Base-by-base conservation (phyloP, 371 early-diverging fungal genomes). In the Phascolomyces articulosus region DNA sequence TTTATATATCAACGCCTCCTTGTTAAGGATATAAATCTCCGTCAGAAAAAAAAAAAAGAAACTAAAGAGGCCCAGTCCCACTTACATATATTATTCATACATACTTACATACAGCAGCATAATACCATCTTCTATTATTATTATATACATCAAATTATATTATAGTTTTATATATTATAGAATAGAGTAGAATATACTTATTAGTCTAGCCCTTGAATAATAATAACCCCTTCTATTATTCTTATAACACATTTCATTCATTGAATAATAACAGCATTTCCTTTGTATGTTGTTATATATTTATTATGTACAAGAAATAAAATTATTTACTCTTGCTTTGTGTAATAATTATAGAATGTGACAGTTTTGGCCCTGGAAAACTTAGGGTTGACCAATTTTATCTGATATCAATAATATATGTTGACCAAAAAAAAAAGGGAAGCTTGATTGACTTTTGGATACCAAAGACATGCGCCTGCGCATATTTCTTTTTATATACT, bases 1-100 rank as follows among this genome's bases (percentile, higher is more conserved):
- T 51, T 44, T n/a, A n/a, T n/a, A n/a, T n/a, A n/a, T n/a, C n/a
- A n/a, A 44, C 51, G 26, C 26, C 51, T 51, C 51, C 51, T n/a
- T 51, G 51, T 51, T 13, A 44, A 44, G 16, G 16, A 44, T 9
- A 1, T 13, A 20, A 51, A 51, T 51, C 51, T 51, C 51, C 51
- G 51, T 24, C 51, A 51, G 21, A 24, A 51, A 24, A 51, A 24
- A 51, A 51, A 44, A 44, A 44, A 15, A 11, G 4, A 41, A 41
- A 41, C 18, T 15, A 6, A 41, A 41, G 44, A 44, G 34, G 7
- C 44, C 44, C 8, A 44, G 16, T 3, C 2, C 11, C 11, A 34
- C 34, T 34, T n/a, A n/a, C n/a, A n/a, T n/a, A 34, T 34, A 34
- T 34, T 34, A 34, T 34, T 34, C n/a, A n/a, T n/a, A n/a, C n/a